Conservation (phyloP, 495 filamentous ascomycete genomes). For the Cetradonia linearis region DNA sequence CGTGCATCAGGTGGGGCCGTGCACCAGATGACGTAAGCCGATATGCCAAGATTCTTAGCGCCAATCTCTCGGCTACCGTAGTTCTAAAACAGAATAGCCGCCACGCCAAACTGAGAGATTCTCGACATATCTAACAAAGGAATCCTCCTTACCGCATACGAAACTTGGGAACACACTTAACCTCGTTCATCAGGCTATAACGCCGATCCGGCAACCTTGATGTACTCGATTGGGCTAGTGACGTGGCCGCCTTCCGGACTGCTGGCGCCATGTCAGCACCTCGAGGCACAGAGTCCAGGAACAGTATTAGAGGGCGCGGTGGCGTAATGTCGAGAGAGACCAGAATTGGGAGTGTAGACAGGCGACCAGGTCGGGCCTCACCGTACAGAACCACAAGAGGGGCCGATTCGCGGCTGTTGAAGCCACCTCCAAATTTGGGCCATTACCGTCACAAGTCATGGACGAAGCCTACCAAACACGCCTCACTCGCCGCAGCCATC, state of each 20-base stretch:
- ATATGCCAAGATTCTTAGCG: too few relatives aligned
- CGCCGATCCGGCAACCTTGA: conserved; percentile 14
- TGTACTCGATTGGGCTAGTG: conserved; percentile 3
- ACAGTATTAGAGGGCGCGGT: conserved; percentile 14
- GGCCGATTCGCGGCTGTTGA: conserved; percentile 8
- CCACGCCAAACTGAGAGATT: conserved; percentile 1
- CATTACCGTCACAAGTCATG: conserved; percentile 6
- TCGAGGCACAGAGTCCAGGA: conserved; percentile 16
- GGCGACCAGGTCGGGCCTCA: conserved; percentile 1
- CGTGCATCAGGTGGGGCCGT: too few relatives aligned
- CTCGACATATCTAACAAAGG: background rate
- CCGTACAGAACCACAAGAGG: background rate
- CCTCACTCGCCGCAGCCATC: conserved; percentile 6
- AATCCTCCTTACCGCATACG: background rate
- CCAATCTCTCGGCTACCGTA: background rate
- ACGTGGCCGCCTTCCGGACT: conserved; percentile 14
- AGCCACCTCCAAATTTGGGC: conserved; percentile 8
- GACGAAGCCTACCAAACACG: conserved; percentile 6
- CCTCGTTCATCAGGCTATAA: background rate
- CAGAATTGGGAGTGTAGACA: conserved; percentile 10
- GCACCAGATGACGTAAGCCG: too few relatives aligned
- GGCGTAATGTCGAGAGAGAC: conserved; percentile 15
- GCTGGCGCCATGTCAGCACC: conserved; percentile 24
- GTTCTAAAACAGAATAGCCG: background rate
- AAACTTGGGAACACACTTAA: background rate